Conservation (phyloP, 768 basidiomycete genomes). For the Calocera cornea region DNA sequence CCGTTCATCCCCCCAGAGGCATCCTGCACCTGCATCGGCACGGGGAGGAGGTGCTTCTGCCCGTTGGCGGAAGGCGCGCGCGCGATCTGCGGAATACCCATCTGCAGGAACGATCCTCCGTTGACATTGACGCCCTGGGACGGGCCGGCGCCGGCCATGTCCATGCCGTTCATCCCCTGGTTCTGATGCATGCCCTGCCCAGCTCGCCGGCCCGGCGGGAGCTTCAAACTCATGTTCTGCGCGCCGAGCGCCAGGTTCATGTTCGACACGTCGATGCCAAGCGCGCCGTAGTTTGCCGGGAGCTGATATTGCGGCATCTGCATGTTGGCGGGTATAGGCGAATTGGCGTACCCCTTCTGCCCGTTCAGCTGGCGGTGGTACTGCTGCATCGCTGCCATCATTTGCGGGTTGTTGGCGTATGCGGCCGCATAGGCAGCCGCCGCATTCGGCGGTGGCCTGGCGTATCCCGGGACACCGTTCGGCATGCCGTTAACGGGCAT, state of each 20-base stretch:
- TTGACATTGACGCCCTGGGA: not conserved
- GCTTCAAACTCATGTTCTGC: slow-evolving; percentile 6
- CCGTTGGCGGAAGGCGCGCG: not conserved
- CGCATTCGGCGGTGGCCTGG: not conserved
- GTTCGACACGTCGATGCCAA: slow-evolving; percentile 7
- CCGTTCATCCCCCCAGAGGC: not conserved
- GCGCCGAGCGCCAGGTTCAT: slow-evolving; percentile 7
- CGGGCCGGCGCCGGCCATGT: not conserved
- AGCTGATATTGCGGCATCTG: not conserved
- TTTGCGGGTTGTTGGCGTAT: not conserved
- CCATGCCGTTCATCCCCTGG: not conserved
- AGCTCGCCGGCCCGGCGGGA: slow-evolving; percentile 5
- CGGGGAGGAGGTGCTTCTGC: not conserved
- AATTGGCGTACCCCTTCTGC: slow-evolving; percentile 1
- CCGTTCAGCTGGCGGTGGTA: not conserved
- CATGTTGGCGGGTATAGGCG: not conserved
- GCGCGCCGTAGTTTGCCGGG: not conserved
- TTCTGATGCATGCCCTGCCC: not conserved
- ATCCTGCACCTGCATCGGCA: not conserved
- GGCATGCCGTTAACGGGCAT: not conserved
- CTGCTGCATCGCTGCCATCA: slow-evolving; percentile 6
- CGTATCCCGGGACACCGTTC: not conserved
- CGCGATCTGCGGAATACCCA: not conserved
- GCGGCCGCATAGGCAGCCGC: not conserved
- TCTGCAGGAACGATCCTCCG: not conserved